A percentile compares a stretch with the other conserved stretches of the same genome.
Conservation (phyloP, 192 early-diverging fungal species). For the Lobosporangium transversale region DNA sequence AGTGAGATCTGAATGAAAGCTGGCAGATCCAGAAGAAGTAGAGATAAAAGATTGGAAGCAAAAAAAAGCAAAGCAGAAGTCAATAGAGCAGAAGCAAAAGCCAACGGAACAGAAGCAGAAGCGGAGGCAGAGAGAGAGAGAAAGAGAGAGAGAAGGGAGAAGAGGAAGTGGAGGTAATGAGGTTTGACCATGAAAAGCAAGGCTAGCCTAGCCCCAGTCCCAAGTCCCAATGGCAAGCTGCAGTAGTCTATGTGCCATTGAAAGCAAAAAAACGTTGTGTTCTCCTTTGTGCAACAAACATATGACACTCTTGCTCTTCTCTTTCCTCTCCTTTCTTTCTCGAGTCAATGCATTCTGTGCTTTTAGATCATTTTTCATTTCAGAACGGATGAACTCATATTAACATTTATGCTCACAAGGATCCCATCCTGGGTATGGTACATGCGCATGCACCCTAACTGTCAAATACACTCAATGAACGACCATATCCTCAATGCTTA, state of each 20-base stretch:
- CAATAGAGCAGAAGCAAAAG: background rate
- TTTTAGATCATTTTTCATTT: too few relatives aligned
- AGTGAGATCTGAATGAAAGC: too few relatives aligned
- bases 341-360: background rate
- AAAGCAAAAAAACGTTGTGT: background rate
- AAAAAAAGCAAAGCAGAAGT: background rate
- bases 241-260: too few relatives aligned
- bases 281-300: background rate
- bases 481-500: too few relatives aligned
- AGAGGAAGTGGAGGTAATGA: background rate
- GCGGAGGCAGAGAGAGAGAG: background rate
- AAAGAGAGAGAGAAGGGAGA: background rate
- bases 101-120: background rate
- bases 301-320: background rate
- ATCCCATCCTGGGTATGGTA: too few relatives aligned
- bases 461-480: too few relatives aligned
- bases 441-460: too few relatives aligned
- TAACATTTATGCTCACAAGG: too few relatives aligned
- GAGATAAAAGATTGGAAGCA: conserved; percentile 1
- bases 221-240: too few relatives aligned
- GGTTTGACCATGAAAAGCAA: background rate
- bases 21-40: too few relatives aligned
- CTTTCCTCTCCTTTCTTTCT: background rate
- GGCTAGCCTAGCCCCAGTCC: background rate
- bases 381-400: too few relatives aligned